Base-by-base conservation (phyloP, 2,329 filamentous ascomycete genomes). In the Xylariomycetidae sp. region DNA sequence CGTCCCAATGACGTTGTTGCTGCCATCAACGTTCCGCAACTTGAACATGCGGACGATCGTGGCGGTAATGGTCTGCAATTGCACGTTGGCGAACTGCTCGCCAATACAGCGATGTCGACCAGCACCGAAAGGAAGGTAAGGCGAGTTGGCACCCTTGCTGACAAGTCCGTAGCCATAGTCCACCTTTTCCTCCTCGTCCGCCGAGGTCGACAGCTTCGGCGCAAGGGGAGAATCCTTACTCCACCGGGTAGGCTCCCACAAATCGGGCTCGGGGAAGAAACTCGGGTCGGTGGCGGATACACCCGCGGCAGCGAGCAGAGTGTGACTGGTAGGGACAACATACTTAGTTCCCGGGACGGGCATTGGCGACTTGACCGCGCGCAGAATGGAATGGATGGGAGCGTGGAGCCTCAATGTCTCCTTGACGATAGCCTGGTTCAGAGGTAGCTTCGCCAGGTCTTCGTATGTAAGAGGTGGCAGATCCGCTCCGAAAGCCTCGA, bases 121-220 rank as follows among this genome's bases (percentile, higher is more conserved):
- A 19, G 89, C 90, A 38, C 90, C 90, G 56, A 96, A 96, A 2
- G 90, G 90, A 29, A 96, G 76, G 59, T 95, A 96, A 1, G 90
- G 89, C 32, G 85, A 93, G 39, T 77, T 78, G 10, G 86, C 82
- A 35, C 90, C 90, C 70, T 95, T 95, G 71, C 79, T 89, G 47
- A 95, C 84, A 31, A 94, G 69, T 41, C 90, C 90, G 60, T 94
- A 95, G 20, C 90, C 90, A 58, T 95, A 95, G 58, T 95, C 90
- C 40, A 90, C 75, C 64, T 86, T 87, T 64, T 82, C 84, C 53
- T 82, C 76, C 50, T 74, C 72, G 23, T 72, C 68, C 30, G 64
- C 64, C 35, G 57, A 61, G 40, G 63, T 59, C 15, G 54, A 44
- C 15, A 73, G 56, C 37, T 47, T 69, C 32, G 69, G 72, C 17